Evolutionary conservation across 345 rosid genomes (phyloP).

Genomic region (Acer campestre): DNA sequence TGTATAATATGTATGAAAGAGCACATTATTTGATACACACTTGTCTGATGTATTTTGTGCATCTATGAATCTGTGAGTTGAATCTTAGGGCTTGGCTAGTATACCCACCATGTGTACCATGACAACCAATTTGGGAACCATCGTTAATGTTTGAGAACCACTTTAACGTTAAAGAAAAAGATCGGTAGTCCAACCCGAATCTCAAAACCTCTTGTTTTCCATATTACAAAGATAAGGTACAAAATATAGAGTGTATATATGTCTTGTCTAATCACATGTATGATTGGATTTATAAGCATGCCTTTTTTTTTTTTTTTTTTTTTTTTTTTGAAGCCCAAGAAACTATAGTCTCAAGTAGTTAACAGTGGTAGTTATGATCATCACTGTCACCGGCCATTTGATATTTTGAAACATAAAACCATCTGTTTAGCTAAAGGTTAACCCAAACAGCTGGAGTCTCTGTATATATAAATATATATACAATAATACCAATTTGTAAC

Average conservation of each 20-base stretch:
- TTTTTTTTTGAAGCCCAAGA: constrained; percentile 23
- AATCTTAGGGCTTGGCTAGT: too few species aligned
- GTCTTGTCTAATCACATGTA: constrained; percentile 26
- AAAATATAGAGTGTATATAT: neutral
- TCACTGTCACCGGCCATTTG: neutral
- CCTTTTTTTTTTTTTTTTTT: too few species aligned
- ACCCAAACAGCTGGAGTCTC: constrained; percentile 30
- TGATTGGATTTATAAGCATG: constrained; percentile 18
- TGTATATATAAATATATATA: constrained; percentile 10
- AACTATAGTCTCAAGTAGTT: constrained; percentile 11
- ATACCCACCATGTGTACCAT: too few species aligned
- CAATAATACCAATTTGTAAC: constrained; percentile 1
- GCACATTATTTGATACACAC: neutral
- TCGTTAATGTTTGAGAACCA: too few species aligned
- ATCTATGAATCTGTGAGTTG: too few species aligned
- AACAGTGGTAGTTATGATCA: constrained; percentile 22
- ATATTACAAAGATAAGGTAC: constrained; percentile 13
- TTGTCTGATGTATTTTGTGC: neutral
- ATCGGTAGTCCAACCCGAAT: neutral
- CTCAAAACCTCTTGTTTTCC: neutral
- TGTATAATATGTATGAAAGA: neutral
- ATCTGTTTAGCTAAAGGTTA: constrained; percentile 20
- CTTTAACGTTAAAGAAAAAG: too few species aligned
- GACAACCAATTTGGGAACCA: too few species aligned
- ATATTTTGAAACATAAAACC: constrained; percentile 31